Evolutionary conservation across 306 rosid genomes (phyloP), one percentile per base, ranked within the genome.

Genomic region (Acacia melanoxylon): DNA sequence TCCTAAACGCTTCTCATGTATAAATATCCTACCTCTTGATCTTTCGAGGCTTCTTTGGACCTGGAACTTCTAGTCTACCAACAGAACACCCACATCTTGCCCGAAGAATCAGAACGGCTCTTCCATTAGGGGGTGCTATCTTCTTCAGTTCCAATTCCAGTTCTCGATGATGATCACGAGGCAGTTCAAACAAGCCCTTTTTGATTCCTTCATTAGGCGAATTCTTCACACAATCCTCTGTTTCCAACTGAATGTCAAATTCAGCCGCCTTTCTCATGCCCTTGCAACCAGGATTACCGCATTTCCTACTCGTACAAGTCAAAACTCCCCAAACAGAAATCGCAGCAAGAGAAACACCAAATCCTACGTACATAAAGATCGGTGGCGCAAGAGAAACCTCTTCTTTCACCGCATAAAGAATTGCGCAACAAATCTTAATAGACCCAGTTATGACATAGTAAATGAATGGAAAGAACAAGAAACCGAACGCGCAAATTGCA

Each of bases 51-150:
- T 83, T 93, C 92, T 79, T 89, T 3, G 94, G 88, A 41, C 98
- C 99, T 0, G 97, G 97, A 84, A 96, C 98, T 87, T 96, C 99
- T 89, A 96, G 84, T 81, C 95, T 91, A 69, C 99, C 99, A 77
- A 93, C 94, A 78, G 97, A 92, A 88, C 99, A 96, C 12, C 99
- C 99, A 83, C 99, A 96, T 86, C 97, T 89, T 3, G 94, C 94
- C 76, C 94, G 83, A 77, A 96, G 87, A 25, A 96, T 62, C 42
- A 96, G 92, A 25, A 94, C 97, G 10, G 98, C 99, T 59, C 99
- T 87, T 51, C 98, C 99, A 84, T 96, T 93, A 63, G 80, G 81
- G 1, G 99, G 99, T 12, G 99, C 99, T 92, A 96, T 92, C 97
- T 92, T 96, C 94, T 89, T 94, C n/a, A 96, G 93, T 45, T 96